Conservation (phyloP, 768 basidiomycete species). For the Mycena venus region DNA sequence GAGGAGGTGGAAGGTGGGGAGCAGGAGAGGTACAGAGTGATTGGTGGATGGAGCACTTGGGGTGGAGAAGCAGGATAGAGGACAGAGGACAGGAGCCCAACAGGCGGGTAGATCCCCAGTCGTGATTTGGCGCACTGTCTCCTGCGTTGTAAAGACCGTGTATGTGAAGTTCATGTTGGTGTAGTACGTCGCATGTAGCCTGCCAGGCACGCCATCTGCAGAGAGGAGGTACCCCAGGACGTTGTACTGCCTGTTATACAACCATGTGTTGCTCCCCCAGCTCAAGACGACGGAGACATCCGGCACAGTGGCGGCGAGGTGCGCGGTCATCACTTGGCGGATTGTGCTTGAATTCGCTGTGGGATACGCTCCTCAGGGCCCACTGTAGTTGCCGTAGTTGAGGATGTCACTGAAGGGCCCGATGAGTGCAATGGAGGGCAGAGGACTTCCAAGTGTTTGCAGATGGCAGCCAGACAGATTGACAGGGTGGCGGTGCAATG, state of each 20-base stretch:
- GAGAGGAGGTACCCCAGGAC: conserved; percentile 41
- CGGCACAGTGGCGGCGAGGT: conserved; percentile 27
- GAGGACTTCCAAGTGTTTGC: too few species aligned
- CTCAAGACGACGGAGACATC: conserved; percentile 35
- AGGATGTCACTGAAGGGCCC: conserved; percentile 41
- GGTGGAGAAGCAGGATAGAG: too few species aligned
- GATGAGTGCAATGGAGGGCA: conserved; percentile 40
- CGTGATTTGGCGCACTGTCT: conserved; percentile 40
- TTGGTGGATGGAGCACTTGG: too few species aligned
- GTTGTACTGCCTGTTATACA: conserved; percentile 40
- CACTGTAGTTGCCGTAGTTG: conserved; percentile 42
- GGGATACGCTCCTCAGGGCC: conserved; percentile 38
- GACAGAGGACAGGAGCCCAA: conserved; percentile 40
- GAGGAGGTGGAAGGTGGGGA: too few species aligned
- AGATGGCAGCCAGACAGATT: too few species aligned
- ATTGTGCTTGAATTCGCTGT: conserved; percentile 35
- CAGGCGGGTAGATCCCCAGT: conserved; percentile 43
- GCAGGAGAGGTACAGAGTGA: too few species aligned
- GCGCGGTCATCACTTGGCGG: conserved; percentile 33
- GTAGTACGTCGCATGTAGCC: conserved; percentile 38
- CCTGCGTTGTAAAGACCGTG: conserved; percentile 32
- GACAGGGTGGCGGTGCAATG: too few species aligned
- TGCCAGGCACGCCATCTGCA: conserved; percentile 21
- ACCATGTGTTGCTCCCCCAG: conserved; percentile 39
- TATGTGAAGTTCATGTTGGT: conserved; percentile 38